A percentile compares a stretch with the other conserved stretches of the same genome.
These are phyloP conservation scores for Eudorina sp. DNA, from an alignment of 139 green algal species.

Conservation along the genomic window DNA sequence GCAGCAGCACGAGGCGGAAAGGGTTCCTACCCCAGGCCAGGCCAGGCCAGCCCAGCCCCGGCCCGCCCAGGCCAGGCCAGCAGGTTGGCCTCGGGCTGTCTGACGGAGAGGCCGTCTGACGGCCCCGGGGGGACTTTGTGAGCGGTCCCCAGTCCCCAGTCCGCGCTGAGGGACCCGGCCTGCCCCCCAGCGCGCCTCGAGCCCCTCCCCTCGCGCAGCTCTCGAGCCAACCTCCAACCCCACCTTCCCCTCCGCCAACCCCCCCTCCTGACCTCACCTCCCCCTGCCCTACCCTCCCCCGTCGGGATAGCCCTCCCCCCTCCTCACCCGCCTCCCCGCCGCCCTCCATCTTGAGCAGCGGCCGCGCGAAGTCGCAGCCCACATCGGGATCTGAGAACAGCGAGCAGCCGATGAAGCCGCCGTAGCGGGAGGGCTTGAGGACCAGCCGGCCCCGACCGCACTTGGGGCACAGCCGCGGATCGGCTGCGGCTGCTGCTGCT, in stretches of 20 bases:
- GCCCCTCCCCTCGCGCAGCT: neutral
- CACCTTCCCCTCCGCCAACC: neutral
- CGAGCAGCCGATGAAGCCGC: constrained; percentile 64
- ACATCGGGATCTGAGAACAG: constrained; percentile 28
- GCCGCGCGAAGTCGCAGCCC: constrained; percentile 59
- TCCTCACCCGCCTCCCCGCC: neutral
- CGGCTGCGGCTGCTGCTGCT: constrained; percentile 16
- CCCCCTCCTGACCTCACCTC: too few species aligned
- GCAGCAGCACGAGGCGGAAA: too few species aligned
- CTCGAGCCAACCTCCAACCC: neutral
- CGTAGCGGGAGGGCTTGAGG: constrained; percentile 69
- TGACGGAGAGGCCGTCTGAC: too few species aligned
- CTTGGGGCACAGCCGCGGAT: constrained; percentile 67
- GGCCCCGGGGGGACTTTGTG: too few species aligned
- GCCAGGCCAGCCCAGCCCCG: too few species aligned
- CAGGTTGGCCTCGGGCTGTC: too few species aligned
- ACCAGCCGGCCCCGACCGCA: constrained; percentile 71
- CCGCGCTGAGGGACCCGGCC: too few species aligned
- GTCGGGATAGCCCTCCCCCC: too few species aligned
- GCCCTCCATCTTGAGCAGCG: constrained; percentile 40
- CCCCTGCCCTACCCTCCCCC: neutral
- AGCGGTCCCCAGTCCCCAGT: too few species aligned
- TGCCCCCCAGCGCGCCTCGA: too few species aligned
- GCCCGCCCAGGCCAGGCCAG: too few species aligned
- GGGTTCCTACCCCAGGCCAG: too few species aligned